Percentiles rank a stretch among this genome's conserved stretches.
phyloP scores from a whole-genome alignment of 257 asterid species.

The Solanum pimpinellifolium region DNA sequence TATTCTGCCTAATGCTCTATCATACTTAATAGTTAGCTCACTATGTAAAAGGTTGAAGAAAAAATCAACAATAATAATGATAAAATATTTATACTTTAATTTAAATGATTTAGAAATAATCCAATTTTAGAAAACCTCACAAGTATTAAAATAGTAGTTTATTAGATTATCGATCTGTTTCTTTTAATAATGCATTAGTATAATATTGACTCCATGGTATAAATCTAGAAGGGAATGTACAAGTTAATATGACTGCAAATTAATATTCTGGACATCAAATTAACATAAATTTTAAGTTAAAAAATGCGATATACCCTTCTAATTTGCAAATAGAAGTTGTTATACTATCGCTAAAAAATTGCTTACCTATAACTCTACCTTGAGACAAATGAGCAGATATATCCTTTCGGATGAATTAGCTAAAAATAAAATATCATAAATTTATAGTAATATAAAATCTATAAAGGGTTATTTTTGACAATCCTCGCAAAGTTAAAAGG shows the following conservation, averaged over 20 bases:
- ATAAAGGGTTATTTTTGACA: too few relatives aligned
- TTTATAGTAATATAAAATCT: not conserved
- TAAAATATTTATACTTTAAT: not conserved
- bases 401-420: not conserved
- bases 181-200: not conserved
- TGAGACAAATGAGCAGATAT: not conserved
- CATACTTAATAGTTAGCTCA: not conserved
- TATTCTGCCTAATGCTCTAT: not conserved
- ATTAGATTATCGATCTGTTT: not conserved
- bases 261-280: not conserved
- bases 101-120: not conserved
- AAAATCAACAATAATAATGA: not conserved
- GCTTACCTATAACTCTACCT: too few relatives aligned
- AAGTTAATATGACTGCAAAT: not conserved
- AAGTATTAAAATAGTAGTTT: not conserved
- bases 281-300: not conserved
- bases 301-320: not conserved
- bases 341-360: too few relatives aligned
- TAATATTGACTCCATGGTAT: not conserved
- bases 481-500: not conserved
- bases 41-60: not conserved
- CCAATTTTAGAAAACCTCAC: not conserved
- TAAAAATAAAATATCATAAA: too few relatives aligned
- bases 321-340: not conserved
- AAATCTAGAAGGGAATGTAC: not conserved